Evolutionary conservation across 2,329 filamentous ascomycete species (phyloP).

Genomic region (Plenodomus tracheiphilus): DNA sequence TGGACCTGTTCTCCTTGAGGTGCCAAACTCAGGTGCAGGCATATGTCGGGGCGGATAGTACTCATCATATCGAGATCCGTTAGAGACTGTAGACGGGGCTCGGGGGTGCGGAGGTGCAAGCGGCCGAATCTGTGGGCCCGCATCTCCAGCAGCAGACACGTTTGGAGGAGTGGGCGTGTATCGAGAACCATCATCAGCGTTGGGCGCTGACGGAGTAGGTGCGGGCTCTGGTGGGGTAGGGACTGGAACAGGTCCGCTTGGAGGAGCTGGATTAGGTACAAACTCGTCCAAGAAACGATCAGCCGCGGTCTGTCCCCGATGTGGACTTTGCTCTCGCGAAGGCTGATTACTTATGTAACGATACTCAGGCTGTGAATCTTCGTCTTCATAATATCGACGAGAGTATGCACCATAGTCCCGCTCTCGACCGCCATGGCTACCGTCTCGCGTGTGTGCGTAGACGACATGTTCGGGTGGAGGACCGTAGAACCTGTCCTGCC

Average conservation of each 20-base stretch:
- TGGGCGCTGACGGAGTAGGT: constrained; percentile 17
- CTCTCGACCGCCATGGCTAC: constrained; percentile 27
- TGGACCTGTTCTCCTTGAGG: constrained; percentile 29
- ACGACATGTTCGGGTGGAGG: constrained; percentile 27
- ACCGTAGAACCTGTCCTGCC: constrained; percentile 35
- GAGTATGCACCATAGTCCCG: constrained; percentile 32
- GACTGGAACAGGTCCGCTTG: constrained; percentile 17
- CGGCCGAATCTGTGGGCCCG: constrained; percentile 14
- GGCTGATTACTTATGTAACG: constrained; percentile 26
- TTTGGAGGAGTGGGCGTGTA: constrained; percentile 35
- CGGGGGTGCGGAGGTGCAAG: constrained; percentile 23
- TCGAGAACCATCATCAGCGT: constrained; percentile 32
- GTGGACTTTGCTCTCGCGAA: constrained; percentile 24
- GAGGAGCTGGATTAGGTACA: constrained; percentile 21
- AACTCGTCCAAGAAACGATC: constrained; percentile 43
- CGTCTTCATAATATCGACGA: constrained; percentile 34
- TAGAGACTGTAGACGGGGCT: constrained; percentile 37
- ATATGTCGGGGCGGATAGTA: constrained; percentile 25
- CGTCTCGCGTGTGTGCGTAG: constrained; percentile 36
- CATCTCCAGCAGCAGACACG: constrained; percentile 16
- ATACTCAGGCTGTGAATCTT: constrained; percentile 24
- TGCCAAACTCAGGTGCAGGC: constrained; percentile 31
- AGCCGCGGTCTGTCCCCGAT: constrained; percentile 33
- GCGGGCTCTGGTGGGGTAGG: constrained; percentile 18
- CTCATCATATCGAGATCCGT: constrained; percentile 39